Conservation (phyloP, 2,329 filamentous ascomycete genomes). For the Thermoascus crustaceus region DNA sequence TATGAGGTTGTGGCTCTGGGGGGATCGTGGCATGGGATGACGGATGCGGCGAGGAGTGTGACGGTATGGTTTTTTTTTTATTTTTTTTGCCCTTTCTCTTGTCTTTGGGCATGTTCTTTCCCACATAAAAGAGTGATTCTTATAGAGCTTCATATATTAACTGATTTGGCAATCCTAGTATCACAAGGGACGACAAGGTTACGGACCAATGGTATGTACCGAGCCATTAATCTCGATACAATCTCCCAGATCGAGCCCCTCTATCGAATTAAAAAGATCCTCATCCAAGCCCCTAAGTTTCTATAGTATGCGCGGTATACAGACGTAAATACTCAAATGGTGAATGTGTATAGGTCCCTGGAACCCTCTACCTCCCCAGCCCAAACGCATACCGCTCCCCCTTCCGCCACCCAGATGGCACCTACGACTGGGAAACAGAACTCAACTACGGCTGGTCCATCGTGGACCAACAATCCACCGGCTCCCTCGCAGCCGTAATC, state of each 20-base stretch:
- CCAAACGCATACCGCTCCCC: conserved; percentile 55
- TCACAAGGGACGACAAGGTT: conserved; percentile 6
- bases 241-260: no score
- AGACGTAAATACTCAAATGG: conserved; percentile 1
- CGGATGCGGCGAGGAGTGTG: conserved; percentile 43
- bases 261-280: no score
- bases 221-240: no score
- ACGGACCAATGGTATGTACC: conserved; percentile 27
- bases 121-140: not conserved
- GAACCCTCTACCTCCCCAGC: conserved; percentile 50
- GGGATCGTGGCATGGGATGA: conserved; percentile 56
- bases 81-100: not conserved
- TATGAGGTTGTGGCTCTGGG: conserved; percentile 56
- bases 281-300: no score
- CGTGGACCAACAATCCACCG: conserved; percentile 52
- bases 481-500: conserved; percentile 56
- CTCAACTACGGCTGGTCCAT: conserved; percentile 55
- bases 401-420: conserved; percentile 52
- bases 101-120: not conserved
- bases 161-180: not conserved
- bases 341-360: conserved; percentile 37
- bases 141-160: not conserved
- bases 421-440: conserved; percentile 59
- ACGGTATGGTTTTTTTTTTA: conserved; percentile 18
- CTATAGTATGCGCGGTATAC: no score